Conservation (phyloP, 139 green algal genomes). For the Ettlia oleoabundans region DNA sequence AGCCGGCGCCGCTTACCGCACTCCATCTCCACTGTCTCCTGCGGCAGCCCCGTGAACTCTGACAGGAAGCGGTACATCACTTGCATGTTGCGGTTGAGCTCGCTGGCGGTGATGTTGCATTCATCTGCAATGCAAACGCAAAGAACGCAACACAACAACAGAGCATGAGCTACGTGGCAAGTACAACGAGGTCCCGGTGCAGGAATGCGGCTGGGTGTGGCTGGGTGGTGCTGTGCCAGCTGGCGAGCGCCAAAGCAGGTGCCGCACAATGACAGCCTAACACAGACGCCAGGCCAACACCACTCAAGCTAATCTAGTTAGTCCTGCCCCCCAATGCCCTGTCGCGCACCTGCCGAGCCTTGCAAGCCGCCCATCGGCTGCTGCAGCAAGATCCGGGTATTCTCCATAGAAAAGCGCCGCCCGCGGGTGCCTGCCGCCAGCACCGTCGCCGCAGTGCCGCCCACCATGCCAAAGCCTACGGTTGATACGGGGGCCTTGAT, state of each 20-base stretch:
- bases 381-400: conserved; percentile 93
- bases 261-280: no score
- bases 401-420: conserved; percentile 91
- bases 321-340: not conserved
- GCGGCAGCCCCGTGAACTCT: conserved; percentile 74
- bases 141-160: no score
- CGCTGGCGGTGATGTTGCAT: conserved; percentile 72
- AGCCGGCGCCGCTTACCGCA: conserved; percentile 46
- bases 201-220: no score
- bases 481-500: conserved; percentile 84
- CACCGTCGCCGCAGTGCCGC: conserved; percentile 77
- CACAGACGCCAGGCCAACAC: no score
- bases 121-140: no score
- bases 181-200: not conserved
- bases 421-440: conserved; percentile 90
- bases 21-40: conserved; percentile 80
- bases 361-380: conserved; percentile 82
- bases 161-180: not conserved
- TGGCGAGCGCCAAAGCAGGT: no score
- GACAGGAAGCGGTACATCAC: conserved; percentile 76
- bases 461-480: conserved; percentile 78
- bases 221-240: no score
- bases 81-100: conserved; percentile 72
- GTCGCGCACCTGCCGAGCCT: conserved; percentile 48
- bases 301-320: not conserved